Evolutionary conservation across 1,284 basidiomycete species (phyloP).

Genomic region (Neotropicomus parvogracilis): DNA sequence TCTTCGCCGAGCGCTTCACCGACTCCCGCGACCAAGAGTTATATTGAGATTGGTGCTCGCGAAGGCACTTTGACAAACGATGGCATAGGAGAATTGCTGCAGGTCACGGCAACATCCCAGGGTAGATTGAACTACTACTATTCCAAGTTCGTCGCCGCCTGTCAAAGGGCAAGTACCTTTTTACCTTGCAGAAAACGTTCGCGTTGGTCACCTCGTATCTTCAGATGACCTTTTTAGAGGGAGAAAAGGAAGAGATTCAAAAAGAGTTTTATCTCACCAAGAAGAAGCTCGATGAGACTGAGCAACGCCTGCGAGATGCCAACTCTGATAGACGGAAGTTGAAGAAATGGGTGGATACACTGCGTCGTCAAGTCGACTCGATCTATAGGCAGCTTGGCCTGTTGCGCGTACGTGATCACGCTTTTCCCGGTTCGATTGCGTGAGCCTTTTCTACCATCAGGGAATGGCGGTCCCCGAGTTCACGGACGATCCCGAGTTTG

Average conservation of each 20-base stretch:
- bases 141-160: slow-evolving; percentile 11
- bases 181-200: neutral
- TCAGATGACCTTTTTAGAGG: slow-evolving; percentile 19
- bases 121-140: slow-evolving; percentile 18
- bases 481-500: neutral
- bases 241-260: slow-evolving; percentile 18
- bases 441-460: slow-evolving; percentile 6
- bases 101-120: slow-evolving; percentile 18
- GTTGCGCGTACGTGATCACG: slow-evolving; percentile 12
- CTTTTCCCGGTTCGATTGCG: neutral
- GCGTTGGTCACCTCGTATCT: slow-evolving; percentile 1
- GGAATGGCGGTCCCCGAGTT: slow-evolving; percentile 7
- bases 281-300: slow-evolving; percentile 24
- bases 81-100: slow-evolving; percentile 13
- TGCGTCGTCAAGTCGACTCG: slow-evolving; percentile 8
- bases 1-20: slow-evolving; percentile 9
- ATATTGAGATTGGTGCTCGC: neutral
- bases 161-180: slow-evolving; percentile 11
- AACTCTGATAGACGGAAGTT: slow-evolving; percentile 18
- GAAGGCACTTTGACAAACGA: neutral
- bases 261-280: slow-evolving; percentile 18
- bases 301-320: slow-evolving; percentile 17
- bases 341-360: slow-evolving; percentile 11
- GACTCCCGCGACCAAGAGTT: slow-evolving; percentile 1
- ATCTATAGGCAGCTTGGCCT: slow-evolving; percentile 13